Percentiles rank a stretch among this genome's conserved stretches.
Evolutionary conservation across 2,329 filamentous ascomycete genomes (phyloP).

Genomic region (Thielaviopsis euricoi): DNA sequence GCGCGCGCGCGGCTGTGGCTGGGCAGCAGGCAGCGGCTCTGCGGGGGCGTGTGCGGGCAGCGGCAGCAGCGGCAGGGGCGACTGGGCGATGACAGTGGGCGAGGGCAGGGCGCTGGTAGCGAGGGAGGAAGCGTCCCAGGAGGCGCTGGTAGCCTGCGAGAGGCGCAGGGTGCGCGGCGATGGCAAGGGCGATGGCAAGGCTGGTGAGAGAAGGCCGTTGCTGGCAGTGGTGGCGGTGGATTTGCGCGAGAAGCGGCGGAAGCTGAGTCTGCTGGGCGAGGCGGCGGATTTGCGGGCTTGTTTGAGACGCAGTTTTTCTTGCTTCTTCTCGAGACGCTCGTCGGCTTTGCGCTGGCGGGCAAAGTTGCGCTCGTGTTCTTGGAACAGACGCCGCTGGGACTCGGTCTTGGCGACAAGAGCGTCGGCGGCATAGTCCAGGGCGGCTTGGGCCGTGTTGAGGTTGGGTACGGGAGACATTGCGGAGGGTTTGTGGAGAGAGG

Average conservation of each 20-base stretch:
- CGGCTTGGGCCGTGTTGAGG: constrained; percentile 10
- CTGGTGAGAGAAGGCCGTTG: background rate
- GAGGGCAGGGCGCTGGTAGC: background rate
- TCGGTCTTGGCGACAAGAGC: constrained; percentile 12
- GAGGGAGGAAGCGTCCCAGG: background rate
- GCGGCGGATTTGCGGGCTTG: background rate
- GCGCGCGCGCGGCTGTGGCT: background rate
- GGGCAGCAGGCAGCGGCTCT: background rate
- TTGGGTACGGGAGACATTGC: background rate
- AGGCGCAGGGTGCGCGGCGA: background rate
- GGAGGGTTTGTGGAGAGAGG: background rate
- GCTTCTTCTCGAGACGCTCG: background rate
- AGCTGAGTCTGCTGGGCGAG: background rate
- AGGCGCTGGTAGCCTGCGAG: background rate
- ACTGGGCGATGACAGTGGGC: background rate
- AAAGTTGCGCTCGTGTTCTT: constrained; percentile 4
- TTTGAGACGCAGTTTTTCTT: background rate
- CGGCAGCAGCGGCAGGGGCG: background rate
- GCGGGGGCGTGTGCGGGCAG: background rate
- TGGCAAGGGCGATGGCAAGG: background rate
- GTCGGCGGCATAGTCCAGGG: constrained; percentile 12
- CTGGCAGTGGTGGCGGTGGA: background rate
- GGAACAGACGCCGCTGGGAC: constrained; percentile 9
- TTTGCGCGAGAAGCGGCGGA: background rate
- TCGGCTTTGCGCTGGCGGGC: background rate